These are phyloP conservation scores for Solanum lycopersicoides DNA, from an alignment of 257 asterid genomes.

Conservation along the genomic window DNA sequence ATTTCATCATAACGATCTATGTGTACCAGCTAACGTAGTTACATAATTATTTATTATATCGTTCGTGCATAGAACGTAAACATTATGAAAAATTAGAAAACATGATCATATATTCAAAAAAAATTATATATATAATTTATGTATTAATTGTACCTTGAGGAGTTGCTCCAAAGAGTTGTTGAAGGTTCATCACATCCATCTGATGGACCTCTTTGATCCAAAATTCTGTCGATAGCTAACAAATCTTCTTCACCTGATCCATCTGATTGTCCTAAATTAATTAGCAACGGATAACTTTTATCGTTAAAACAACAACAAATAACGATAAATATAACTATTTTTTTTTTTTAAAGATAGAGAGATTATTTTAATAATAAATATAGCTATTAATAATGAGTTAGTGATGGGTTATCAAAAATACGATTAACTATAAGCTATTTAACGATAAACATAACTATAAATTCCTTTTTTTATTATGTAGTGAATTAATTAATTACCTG, in stretches of 20 bases:
- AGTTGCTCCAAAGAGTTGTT: background rate
- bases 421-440: background rate
- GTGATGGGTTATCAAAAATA: background rate
- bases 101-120: background rate
- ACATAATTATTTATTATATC: background rate
- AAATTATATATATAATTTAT: background rate
- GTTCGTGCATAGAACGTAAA: background rate
- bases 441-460: background rate
- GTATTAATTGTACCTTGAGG: background rate
- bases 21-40: background rate
- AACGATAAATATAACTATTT: too few relatives aligned
- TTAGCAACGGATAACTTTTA: background rate
- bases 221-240: background rate
- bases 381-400: background rate
- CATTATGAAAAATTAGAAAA: background rate
- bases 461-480: background rate
- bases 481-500: constrained; percentile 27
- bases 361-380: too few relatives aligned
- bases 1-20: background rate
- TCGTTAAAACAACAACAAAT: background rate
- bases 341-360: too few relatives aligned
- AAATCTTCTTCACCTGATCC: constrained; percentile 62
- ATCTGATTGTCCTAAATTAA: constrained; percentile 34
- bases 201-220: background rate
- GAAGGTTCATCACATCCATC: background rate